A percentile compares a stretch with the other conserved stretches of the same genome.
Conservation (phyloP, 2,329 filamentous ascomycete species). For the Calycina herbarum region DNA sequence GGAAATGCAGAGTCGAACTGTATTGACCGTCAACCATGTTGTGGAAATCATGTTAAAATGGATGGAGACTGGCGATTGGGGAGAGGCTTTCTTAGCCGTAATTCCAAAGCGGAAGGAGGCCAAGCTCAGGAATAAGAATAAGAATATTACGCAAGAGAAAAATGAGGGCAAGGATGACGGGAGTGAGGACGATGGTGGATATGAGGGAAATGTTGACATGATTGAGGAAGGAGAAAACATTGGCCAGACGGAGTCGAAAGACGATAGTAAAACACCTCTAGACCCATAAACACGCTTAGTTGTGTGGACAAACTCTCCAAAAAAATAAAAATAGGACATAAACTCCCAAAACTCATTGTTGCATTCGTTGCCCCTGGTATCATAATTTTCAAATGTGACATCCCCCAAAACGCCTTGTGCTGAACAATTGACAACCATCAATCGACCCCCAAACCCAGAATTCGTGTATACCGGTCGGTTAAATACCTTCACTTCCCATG, state of each 20-base stretch:
- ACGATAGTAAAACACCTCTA: neutral
- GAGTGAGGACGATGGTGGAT: conserved; percentile 10
- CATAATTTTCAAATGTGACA: neutral
- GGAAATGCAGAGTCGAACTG: conserved; percentile 81
- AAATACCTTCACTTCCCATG: conserved; percentile 12
- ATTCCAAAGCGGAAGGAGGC: conserved; percentile 91
- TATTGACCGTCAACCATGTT: conserved; percentile 93
- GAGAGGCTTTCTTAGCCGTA: conserved; percentile 79
- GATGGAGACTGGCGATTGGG: conserved; percentile 91
- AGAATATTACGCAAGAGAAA: conserved; percentile 28
- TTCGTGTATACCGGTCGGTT: neutral
- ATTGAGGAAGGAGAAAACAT: neutral
- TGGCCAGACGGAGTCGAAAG: neutral
- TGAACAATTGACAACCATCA: neutral
- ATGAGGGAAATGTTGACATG: conserved; percentile 10
- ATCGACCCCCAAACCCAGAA: neutral
- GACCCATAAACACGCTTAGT: neutral
- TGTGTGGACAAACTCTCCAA: neutral
- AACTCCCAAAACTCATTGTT: neutral
- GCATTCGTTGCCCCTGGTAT: conserved; percentile 2
- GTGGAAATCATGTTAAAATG: conserved; percentile 95
- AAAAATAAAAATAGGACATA: neutral
- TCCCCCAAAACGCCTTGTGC: neutral
- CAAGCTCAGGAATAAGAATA: conserved; percentile 50
- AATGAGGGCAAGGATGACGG: conserved; percentile 21